phyloP scores from a whole-genome alignment of 257 asterid species.

The Lycium barbarum region DNA sequence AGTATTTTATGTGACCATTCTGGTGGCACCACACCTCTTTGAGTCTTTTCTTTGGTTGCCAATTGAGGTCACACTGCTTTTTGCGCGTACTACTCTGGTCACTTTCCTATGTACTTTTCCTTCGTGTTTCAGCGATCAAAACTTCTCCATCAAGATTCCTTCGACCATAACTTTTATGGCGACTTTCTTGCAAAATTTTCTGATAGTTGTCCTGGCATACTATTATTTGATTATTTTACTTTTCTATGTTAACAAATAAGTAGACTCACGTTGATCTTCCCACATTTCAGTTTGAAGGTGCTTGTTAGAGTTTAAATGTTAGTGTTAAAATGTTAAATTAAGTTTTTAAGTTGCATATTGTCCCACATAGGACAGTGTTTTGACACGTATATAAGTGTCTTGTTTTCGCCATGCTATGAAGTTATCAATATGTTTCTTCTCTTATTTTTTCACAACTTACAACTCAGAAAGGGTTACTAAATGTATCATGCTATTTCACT shows the following conservation, averaged over 20 bases:
- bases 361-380: background rate
- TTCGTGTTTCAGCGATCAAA: background rate
- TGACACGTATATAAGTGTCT: background rate
- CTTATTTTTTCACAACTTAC: conserved; percentile 18
- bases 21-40: background rate
- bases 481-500: background rate
- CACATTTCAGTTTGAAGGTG: background rate
- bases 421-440: conserved; percentile 7
- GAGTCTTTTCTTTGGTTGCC: conserved; percentile 16
- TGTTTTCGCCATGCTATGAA: background rate
- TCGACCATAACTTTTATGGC: background rate
- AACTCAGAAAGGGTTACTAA: background rate
- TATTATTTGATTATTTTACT: conserved; percentile 18
- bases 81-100: background rate
- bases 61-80: background rate
- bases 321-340: background rate
- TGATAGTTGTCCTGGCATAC: conserved; percentile 24
- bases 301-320: conserved; percentile 18
- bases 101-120: background rate
- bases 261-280: background rate
- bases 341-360: background rate
- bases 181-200: background rate
- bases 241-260: background rate
- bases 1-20: background rate
- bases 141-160: conserved; percentile 3